phyloP scores from a whole-genome alignment of 495 filamentous ascomycete genomes.

The Penicillium ochrochloron region DNA sequence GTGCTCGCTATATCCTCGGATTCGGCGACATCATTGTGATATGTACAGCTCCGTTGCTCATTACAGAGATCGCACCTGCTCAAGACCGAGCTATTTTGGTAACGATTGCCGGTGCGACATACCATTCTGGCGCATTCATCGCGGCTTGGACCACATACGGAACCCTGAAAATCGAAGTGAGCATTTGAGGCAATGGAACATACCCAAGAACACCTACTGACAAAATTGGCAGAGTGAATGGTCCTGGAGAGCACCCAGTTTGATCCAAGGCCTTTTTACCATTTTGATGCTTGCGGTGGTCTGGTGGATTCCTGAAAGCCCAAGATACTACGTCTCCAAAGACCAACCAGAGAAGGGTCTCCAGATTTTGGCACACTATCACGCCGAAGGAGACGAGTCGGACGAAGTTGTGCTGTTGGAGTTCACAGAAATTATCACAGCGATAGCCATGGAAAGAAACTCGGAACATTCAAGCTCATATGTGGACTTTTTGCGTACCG shows the following conservation, averaged over 20 bases:
- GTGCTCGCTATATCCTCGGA: constrained; percentile 26
- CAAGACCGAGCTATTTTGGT: constrained; percentile 25
- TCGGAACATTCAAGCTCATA: constrained; percentile 41
- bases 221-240: constrained; percentile 19
- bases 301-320: constrained; percentile 25
- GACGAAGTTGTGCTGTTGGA: constrained; percentile 38
- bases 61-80: constrained; percentile 26
- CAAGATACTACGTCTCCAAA: constrained; percentile 36
- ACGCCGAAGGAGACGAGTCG: constrained; percentile 36
- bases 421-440: constrained; percentile 40
- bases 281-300: constrained; percentile 22
- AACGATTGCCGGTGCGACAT: constrained; percentile 22
- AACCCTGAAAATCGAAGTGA: constrained; percentile 28
- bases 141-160: constrained; percentile 29
- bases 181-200: not conserved
- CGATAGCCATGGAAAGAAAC: constrained; percentile 41
- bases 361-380: constrained; percentile 40
- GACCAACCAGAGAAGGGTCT: constrained; percentile 45
- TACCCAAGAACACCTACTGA: not conserved
- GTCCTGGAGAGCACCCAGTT: constrained; percentile 23
- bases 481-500: constrained; percentile 65
- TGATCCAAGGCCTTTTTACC: constrained; percentile 21
- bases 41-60: constrained; percentile 25
- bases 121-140: constrained; percentile 27
- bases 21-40: constrained; percentile 29